These are phyloP conservation scores for Aspergillus sp. DNA, from an alignment of 2,329 filamentous ascomycete genomes.

Conservation along the genomic window DNA sequence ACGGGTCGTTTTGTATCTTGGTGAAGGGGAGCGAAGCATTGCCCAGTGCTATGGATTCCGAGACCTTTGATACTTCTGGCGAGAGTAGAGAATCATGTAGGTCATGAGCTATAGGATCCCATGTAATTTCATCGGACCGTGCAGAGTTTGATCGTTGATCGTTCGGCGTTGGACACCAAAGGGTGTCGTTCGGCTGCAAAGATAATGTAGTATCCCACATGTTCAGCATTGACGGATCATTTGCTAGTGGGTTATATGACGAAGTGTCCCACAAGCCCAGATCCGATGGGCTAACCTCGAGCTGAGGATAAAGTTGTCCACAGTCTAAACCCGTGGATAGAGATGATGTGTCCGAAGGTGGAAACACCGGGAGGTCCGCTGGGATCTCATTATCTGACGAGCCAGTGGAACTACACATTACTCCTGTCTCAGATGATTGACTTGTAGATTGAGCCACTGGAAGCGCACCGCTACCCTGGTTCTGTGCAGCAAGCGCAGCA, in stretches of 20 bases:
- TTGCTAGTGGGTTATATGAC: neutral
- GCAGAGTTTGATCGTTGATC: neutral
- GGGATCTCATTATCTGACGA: neutral
- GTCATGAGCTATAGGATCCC: neutral
- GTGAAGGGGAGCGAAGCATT: slow-evolving; percentile 6
- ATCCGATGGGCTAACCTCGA: neutral
- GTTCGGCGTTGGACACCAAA: neutral
- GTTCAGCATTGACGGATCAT: neutral
- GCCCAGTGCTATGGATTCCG: neutral
- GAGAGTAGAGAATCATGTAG: neutral
- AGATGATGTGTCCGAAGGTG: neutral
- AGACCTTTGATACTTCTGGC: neutral
- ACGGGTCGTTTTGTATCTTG: neutral
- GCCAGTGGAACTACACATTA: neutral
- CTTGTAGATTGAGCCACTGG: neutral
- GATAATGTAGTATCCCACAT: slow-evolving; percentile 7
- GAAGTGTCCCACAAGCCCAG: slow-evolving; percentile 3
- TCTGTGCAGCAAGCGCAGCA: slow-evolving; percentile 8
- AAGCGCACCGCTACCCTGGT: too few species aligned
- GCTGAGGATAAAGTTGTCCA: neutral
- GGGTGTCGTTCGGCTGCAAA: neutral
- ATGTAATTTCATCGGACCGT: neutral
- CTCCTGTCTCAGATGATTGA: neutral
- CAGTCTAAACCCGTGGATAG: neutral
- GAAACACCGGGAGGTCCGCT: neutral